Base-by-base conservation (phyloP, 2,329 filamentous ascomycete species). In the Arachnomyces sp. region DNA sequence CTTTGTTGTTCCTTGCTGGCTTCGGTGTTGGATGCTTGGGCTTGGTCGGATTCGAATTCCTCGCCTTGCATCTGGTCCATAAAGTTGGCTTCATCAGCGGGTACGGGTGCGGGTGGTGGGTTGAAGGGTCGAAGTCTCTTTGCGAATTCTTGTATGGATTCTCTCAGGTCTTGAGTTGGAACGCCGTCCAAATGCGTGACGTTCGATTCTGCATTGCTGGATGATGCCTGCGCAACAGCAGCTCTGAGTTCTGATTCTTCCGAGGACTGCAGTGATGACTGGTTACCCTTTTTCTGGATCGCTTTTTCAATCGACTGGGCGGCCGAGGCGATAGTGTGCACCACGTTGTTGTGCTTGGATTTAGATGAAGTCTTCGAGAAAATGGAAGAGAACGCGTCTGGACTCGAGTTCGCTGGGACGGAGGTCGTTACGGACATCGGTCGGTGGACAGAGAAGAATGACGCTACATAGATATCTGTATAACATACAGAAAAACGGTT, bases 401-500 rank as follows among this genome's bases (percentile, higher is more conserved):
- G 73, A 38, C 77, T 80, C 34, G 88, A 75, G 14, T 75, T 71
- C 52, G 77, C 80, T 41, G 84, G 92, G 57, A 95, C 82, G 51
- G 83, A 82, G 53, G 82, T 81, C 36, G 82, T 88, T 50, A 95
- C 79, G 40, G 87, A 94, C 56, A 98, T 90, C 34, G 92, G 92
- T 46, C 92, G 82, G 67, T 98, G 87, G 50, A 94, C 83, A 47
- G 89, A 93, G 72, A 96, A 96, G 74, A 98, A 96, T 44, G 84
- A 84, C 6, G 90, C 92, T 34, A 95, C 73, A 48, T 84, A 82
- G 45, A 96, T 75, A 57, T 93, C 92, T 96, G 50, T 4, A 47
- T 36, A 38, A 36, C n/a, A n/a, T n/a, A n/a, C n/a, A n/a, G n/a
- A 31, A 36, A 38, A 21, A 11, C 28, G 28, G 36, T n/a, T 40